Percentiles rank a stretch among this genome's conserved stretches.
Evolutionary conservation across 345 rosid genomes (phyloP).

Genomic region (Sisymbrium irio): DNA sequence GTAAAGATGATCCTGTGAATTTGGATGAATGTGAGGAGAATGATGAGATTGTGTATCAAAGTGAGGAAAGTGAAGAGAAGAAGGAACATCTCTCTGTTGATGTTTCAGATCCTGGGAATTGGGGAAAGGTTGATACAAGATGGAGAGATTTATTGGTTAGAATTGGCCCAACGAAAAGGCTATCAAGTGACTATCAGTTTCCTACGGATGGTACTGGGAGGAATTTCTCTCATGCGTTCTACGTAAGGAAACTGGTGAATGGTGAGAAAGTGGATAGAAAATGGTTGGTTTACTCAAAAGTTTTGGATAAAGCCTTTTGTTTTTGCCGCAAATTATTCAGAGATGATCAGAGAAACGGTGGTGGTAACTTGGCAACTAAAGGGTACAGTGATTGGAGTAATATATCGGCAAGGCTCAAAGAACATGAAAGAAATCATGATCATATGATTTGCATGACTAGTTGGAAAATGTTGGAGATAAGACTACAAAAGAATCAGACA

Average conservation of each 20-base stretch:
- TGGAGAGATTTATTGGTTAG: neutral
- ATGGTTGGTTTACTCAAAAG: neutral
- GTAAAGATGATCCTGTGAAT: neutral
- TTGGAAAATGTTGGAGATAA: neutral
- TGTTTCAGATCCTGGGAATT: neutral
- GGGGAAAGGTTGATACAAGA: neutral
- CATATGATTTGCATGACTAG: conserved; percentile 1
- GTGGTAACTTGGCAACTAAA: conserved; percentile 7
- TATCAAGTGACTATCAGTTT: neutral
- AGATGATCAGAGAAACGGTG: neutral
- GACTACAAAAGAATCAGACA: neutral
- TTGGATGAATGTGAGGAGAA: neutral
- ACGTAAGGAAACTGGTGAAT: neutral
- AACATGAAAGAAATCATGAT: neutral
- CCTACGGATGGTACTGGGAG: neutral
- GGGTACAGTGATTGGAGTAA: conserved; percentile 8
- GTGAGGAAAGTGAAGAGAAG: neutral
- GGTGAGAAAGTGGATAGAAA: neutral
- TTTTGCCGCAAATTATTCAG: neutral
- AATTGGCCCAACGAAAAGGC: neutral
- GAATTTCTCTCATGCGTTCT: neutral
- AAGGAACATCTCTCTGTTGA: neutral
- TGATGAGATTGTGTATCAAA: neutral
- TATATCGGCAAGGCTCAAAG: neutral
- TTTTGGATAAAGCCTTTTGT: neutral